Percentiles rank a stretch among this genome's conserved stretches.
phyloP scores from a whole-genome alignment of 352 stramenopile species.

The Pythium rhizo-oryzae region DNA sequence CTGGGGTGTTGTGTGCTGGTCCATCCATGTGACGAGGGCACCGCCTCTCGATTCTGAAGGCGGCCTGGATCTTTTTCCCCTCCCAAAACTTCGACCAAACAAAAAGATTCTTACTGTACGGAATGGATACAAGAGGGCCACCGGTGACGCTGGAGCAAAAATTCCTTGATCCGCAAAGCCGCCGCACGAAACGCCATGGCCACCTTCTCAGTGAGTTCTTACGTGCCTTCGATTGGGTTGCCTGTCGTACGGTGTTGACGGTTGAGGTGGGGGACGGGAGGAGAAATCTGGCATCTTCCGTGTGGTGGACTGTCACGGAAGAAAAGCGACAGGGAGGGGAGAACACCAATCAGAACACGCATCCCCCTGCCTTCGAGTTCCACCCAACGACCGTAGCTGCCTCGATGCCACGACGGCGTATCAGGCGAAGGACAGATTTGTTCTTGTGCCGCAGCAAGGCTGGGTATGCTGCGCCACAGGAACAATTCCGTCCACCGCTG shows the following conservation, averaged over 20 bases:
- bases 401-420: too few relatives aligned
- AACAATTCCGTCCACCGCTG: too few relatives aligned
- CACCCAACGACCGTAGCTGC: too few relatives aligned
- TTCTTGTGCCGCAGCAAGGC: too few relatives aligned
- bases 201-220: not conserved
- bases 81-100: not conserved
- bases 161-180: not conserved
- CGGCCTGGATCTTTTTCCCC: slow-evolving; percentile 7
- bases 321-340: not conserved
- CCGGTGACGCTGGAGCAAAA: not conserved
- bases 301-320: not conserved
- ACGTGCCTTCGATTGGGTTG: not conserved
- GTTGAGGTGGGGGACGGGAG: not conserved
- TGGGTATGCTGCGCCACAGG: too few relatives aligned
- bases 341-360: slow-evolving; percentile 2
- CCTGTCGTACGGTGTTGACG: not conserved
- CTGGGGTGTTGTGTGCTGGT: slow-evolving; percentile 6
- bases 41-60: slow-evolving; percentile 6
- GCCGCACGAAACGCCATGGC: not conserved
- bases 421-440: too few relatives aligned
- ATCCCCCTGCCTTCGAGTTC: not conserved
- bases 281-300: too few relatives aligned
- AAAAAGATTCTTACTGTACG: slow-evolving; percentile 17
- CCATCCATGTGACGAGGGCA: slow-evolving; percentile 19
- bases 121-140: not conserved